A percentile compares a stretch with the other conserved stretches of the same genome.
Evolutionary conservation across 495 filamentous ascomycete species (phyloP).

Genomic region (Penicillium roqueforti): DNA sequence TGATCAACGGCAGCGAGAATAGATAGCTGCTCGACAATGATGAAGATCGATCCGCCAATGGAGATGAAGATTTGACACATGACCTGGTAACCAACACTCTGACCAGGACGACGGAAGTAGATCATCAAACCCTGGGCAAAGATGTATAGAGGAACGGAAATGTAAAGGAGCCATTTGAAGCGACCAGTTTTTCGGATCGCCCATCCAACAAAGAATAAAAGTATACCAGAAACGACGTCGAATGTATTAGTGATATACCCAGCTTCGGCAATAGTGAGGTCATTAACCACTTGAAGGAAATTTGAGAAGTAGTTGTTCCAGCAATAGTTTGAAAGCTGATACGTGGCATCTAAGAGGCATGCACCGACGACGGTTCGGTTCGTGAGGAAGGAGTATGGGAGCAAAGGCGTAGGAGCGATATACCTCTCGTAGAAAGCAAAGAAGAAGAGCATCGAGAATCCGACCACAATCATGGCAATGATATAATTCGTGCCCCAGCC

Average conservation of each 20-base stretch:
- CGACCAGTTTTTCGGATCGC: conserved; percentile 50
- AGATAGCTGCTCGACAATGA: conserved; percentile 60
- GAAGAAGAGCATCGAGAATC: conserved; percentile 45
- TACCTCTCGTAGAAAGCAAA: conserved; percentile 54
- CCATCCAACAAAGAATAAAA: conserved; percentile 41
- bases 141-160: conserved; percentile 54
- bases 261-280: conserved; percentile 47
- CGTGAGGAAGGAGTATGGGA: conserved; percentile 42
- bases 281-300: conserved; percentile 64
- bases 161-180: conserved; percentile 49
- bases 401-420: conserved; percentile 50
- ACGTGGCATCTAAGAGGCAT: conserved; percentile 50
- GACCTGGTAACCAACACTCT: conserved; percentile 58
- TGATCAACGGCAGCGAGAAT: conserved; percentile 60
- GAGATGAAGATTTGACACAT: conserved; percentile 71
- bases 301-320: conserved; percentile 51
- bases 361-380: conserved; percentile 51
- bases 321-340: conserved; percentile 47
- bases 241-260: conserved; percentile 48
- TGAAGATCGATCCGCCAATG: conserved; percentile 53
- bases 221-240: conserved; percentile 43
- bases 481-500: conserved; percentile 45
- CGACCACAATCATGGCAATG: conserved; percentile 52
- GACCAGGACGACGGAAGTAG: conserved; percentile 55
- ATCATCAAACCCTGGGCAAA: conserved; percentile 55